Evolutionary conservation across 2,329 filamentous ascomycete species (phyloP).

Genomic region (Fusarium sp.): DNA sequence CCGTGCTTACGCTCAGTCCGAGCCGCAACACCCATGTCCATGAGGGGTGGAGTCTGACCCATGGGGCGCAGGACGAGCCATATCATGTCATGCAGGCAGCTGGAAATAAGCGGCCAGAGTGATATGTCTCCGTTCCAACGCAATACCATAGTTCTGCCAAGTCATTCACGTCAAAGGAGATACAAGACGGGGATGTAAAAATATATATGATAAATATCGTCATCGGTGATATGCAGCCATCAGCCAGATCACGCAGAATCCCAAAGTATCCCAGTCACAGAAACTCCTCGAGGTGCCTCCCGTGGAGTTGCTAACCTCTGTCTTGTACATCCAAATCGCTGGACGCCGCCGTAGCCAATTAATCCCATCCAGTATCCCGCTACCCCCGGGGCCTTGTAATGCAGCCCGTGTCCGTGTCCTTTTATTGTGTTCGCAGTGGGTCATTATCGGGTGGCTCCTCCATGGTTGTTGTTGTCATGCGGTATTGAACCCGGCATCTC

Average conservation of each 20-base stretch:
- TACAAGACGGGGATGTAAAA: not conserved
- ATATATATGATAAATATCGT: conserved; percentile 28
- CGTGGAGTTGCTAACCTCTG: conserved; percentile 2
- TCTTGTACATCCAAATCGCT: conserved; percentile 13
- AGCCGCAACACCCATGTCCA: no score
- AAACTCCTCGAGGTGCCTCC: conserved; percentile 31
- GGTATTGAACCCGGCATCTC: conserved; percentile 38
- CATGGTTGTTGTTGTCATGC: not conserved
- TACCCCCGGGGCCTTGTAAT: not conserved
- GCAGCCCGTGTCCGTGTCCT: not conserved
- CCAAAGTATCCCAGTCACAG: not conserved
- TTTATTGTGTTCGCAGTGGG: not conserved
- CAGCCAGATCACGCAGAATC: conserved; percentile 2
- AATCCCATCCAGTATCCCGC: conserved; percentile 7
- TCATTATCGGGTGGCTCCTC: not conserved
- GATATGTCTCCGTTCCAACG: no score
- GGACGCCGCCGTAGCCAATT: conserved; percentile 16
- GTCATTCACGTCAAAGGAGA: not conserved
- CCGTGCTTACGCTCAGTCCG: no score
- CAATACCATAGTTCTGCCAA: no score
- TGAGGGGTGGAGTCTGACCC: no score
- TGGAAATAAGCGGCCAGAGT: no score
- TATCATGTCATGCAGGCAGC: no score
- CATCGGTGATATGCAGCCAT: conserved; percentile 8
- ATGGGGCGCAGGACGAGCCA: no score